phyloP scores from a whole-genome alignment of 2,329 filamentous ascomycete species.

The Scytalidium sp. region DNA sequence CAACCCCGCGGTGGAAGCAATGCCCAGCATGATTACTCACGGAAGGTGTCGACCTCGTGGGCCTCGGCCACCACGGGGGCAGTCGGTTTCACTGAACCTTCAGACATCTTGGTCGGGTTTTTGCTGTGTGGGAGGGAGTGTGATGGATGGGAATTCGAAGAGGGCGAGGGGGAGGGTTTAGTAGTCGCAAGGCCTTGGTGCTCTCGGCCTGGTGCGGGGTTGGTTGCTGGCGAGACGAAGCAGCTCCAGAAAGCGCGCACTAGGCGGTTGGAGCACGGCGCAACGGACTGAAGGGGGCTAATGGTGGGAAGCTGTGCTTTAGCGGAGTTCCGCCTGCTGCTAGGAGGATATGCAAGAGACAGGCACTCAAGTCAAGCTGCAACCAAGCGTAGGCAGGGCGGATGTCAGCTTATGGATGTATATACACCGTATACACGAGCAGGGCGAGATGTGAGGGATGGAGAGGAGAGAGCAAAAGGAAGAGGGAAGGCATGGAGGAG shows the following conservation, averaged over 20 bases:
- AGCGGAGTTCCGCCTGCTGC: neutral
- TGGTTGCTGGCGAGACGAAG: neutral
- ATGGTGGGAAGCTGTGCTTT: conserved; percentile 8
- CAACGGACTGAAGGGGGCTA: conserved; percentile 10
- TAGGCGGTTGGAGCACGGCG: conserved; percentile 16
- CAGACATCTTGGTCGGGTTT: conserved; percentile 37
- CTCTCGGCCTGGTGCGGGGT: neutral
- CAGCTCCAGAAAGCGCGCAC: neutral
- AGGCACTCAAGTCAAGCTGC: conserved; percentile 3
- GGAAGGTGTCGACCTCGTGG: conserved; percentile 72
- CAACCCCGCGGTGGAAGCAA: conserved; percentile 1
- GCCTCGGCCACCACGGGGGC: conserved; percentile 68
- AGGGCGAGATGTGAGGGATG: too few species aligned
- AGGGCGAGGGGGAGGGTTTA: neutral
- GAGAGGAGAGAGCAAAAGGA: conserved; percentile 9
- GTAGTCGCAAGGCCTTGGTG: neutral
- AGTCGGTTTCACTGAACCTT: conserved; percentile 36
- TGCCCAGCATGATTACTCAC: conserved; percentile 40
- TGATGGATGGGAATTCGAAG: neutral
- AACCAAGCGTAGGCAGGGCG: too few species aligned
- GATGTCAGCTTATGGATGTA: too few species aligned
- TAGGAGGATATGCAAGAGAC: conserved; percentile 7
- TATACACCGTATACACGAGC: too few species aligned
- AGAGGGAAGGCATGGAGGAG: conserved; percentile 14
- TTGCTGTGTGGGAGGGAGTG: neutral